phyloP scores from a whole-genome alignment of 2,329 filamentous ascomycete species.

The Aureobasidium sp. region DNA sequence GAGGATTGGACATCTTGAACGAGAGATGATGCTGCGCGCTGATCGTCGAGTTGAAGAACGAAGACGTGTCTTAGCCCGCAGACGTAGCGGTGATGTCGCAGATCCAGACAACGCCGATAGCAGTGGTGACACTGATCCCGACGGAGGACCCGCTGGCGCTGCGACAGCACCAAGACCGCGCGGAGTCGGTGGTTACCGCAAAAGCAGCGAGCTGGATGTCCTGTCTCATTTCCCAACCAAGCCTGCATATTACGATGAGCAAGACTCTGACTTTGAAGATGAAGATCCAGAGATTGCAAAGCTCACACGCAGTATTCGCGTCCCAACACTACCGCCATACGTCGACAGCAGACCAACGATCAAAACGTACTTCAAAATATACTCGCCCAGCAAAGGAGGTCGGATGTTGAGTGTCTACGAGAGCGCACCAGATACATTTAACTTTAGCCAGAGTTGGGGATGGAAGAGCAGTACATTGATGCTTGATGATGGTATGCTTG shows the following conservation, averaged over 20 bases:
- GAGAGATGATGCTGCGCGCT: conserved; percentile 55
- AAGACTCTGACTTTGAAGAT: conserved; percentile 24
- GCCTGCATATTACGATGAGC: conserved; percentile 26
- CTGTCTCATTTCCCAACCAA: conserved; percentile 20
- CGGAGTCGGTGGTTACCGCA: conserved; percentile 32
- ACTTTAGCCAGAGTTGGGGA: conserved; percentile 67
- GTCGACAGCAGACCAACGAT: conserved; percentile 63
- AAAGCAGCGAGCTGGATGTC: conserved; percentile 31
- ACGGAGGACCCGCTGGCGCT: conserved; percentile 36
- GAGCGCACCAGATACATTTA: conserved; percentile 63
- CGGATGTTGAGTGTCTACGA: conserved; percentile 66
- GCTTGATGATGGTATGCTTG: conserved; percentile 52
- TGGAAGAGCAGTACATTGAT: conserved; percentile 68
- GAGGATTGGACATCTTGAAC: conserved; percentile 60
- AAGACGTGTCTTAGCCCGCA: conserved; percentile 25
- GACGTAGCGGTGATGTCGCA: conserved; percentile 10
- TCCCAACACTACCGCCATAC: conserved; percentile 58
- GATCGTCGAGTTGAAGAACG: conserved; percentile 31
- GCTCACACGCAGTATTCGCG: conserved; percentile 29
- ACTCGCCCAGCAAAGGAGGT: conserved; percentile 64
- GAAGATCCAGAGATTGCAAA: conserved; percentile 26
- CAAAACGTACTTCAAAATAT: conserved; percentile 69
- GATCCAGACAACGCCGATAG: conserved; percentile 32
- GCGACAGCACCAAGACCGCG: conserved; percentile 25
- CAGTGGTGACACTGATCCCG: conserved; percentile 51